Evolutionary conservation across 768 basidiomycete species (phyloP).

Genomic region (Suillus placidus): DNA sequence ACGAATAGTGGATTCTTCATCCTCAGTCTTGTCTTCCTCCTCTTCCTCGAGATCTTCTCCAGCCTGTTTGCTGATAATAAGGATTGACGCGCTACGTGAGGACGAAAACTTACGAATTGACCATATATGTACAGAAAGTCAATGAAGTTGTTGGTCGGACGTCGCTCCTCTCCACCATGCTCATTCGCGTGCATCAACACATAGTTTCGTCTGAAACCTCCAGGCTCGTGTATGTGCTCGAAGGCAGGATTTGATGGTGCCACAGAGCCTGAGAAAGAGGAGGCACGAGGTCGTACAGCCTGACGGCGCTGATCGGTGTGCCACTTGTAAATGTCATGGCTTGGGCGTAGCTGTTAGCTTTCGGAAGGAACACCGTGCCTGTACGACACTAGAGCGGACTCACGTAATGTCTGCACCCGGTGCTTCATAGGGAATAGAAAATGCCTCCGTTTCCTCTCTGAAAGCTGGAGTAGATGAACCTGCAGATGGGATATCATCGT

Average conservation of each 20-base stretch:
- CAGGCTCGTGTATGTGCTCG: constrained; percentile 93
- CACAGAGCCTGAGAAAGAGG: constrained; percentile 64
- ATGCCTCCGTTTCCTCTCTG: constrained; percentile 64
- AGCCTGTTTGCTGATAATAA: constrained; percentile 52
- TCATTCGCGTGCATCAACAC: constrained; percentile 72
- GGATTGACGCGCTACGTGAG: background rate
- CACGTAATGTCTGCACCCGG: constrained; percentile 93
- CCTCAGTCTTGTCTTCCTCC: constrained; percentile 67
- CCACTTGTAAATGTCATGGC: constrained; percentile 96
- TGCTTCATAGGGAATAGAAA: constrained; percentile 87
- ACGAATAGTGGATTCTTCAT: constrained; percentile 51
- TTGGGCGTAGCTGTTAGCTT: constrained; percentile 30
- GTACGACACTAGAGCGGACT: constrained; percentile 37
- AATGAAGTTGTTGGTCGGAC: constrained; percentile 82
- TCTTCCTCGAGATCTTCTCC: constrained; percentile 91
- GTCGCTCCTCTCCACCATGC: constrained; percentile 60
- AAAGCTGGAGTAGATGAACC: constrained; percentile 29
- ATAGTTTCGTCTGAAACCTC: constrained; percentile 92
- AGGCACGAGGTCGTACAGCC: constrained; percentile 62
- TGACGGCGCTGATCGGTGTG: constrained; percentile 72
- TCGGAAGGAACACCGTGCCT: constrained; percentile 17
- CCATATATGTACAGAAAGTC: constrained; percentile 96
- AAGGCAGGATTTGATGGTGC: constrained; percentile 71
- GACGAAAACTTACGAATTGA: constrained; percentile 76
- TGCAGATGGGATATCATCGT: constrained; percentile 22